A percentile compares a stretch with the other conserved stretches of the same genome.
Evolutionary conservation across 306 rosid species (phyloP).

Genomic region (Cucurbita maxima): DNA sequence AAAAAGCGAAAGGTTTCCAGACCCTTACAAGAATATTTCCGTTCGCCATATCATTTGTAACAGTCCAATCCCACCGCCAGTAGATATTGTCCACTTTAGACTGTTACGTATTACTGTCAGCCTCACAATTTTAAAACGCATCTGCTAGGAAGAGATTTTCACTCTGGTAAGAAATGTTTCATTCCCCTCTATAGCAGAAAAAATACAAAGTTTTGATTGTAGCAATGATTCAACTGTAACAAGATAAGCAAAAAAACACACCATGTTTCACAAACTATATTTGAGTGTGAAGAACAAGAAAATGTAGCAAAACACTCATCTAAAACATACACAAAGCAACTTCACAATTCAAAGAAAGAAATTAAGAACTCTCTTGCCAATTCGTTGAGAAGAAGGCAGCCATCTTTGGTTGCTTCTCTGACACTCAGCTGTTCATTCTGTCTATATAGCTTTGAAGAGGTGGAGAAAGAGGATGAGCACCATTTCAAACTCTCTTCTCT

Average conservation of each 20-base stretch:
- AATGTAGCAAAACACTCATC: constrained; percentile 63
- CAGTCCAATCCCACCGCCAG: too few species aligned
- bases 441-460: constrained; percentile 46
- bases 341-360: constrained; percentile 13
- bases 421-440: constrained; percentile 16
- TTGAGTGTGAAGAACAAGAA: constrained; percentile 10
- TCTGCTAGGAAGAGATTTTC: too few species aligned
- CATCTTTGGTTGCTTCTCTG: constrained; percentile 24
- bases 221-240: not conserved
- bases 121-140: too few species aligned
- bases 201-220: not conserved
- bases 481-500: constrained; percentile 67
- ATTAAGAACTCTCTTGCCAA: constrained; percentile 14
- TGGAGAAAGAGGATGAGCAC: constrained; percentile 99
- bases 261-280: not conserved
- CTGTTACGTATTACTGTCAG: too few species aligned
- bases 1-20: too few species aligned
- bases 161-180: too few species aligned
- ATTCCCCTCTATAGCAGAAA: not conserved
- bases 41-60: too few species aligned
- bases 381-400: constrained; percentile 19
- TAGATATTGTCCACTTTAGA: too few species aligned
- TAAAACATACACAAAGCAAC: constrained; percentile 29
- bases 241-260: constrained; percentile 1
- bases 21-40: too few species aligned